Base-by-base conservation (phyloP, 352 stramenopile species). In the Pythium brachiatum region DNA sequence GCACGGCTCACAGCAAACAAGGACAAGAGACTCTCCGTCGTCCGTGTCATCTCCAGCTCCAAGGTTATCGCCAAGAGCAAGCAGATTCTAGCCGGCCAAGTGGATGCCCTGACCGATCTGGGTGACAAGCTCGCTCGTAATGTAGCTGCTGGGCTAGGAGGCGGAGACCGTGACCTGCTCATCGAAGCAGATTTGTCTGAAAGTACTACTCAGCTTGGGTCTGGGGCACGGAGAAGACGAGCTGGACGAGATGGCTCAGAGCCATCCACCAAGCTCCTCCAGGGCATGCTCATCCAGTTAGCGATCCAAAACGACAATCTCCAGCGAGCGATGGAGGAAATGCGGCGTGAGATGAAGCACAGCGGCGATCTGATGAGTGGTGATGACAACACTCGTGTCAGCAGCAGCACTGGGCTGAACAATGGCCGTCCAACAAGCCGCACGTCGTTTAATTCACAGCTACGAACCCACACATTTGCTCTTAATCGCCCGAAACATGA, bases 281-380 rank as follows among this genome's bases (percentile, higher is more conserved):
- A 85, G 51, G 78, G 74, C 34, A 85, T 88, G 76, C 64, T 88
- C 11, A 48, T 88, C 7, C 78, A 86, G 48, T 65, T 88, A 3
- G 76, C 78, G 20, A 65, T 86, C 8, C 76, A 86, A 59, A 88
- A 85, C 54, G 75, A 83, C 41, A 71, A 61, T 9, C 61, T 86
- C 9, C 43, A 85, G 38, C 76, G 70, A n/a, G 70, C 78, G 13
- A 52, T 88, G 5, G 79, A 79, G 6, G 72, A 84, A 12, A 25
- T 88, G 25, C 73, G 66, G 13, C 53, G 60, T 31, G 74, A 85
- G 21, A 51, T 81, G 25, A 64, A 73, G 18, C 53, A 68, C 2
- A 46, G 58, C 20, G 29, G 31, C 38, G 38, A 44, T 44, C 9
- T 23, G 38, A 23, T 21, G 38, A 18, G 9, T 23, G 38, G 38